A percentile compares a stretch with the other conserved stretches of the same genome.
Conservation (phyloP, 768 basidiomycete species). For the Dentipellis fragilis region DNA sequence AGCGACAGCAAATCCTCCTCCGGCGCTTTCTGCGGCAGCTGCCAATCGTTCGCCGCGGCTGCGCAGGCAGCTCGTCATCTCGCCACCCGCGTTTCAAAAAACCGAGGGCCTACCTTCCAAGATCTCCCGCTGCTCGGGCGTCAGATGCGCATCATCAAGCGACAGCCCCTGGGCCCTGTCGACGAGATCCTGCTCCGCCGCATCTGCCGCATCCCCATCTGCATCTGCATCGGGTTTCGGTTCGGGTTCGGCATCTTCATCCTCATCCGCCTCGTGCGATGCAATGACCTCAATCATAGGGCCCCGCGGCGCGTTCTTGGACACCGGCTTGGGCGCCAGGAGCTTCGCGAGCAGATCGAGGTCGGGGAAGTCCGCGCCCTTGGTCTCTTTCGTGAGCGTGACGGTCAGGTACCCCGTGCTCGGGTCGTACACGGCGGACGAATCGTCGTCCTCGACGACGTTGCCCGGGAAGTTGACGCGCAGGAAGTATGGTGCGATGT, state of each 20-base stretch:
- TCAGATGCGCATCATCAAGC: constrained; percentile 23
- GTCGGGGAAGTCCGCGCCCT: constrained; percentile 63
- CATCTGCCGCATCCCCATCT: constrained; percentile 11
- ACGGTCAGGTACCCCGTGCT: constrained; percentile 69
- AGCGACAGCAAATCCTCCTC: constrained; percentile 25
- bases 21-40: constrained; percentile 53
- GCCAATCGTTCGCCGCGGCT: constrained; percentile 80
- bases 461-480: constrained; percentile 66
- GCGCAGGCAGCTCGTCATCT: constrained; percentile 1
- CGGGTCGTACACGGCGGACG: constrained; percentile 68
- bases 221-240: constrained; percentile 8
- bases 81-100: not conserved
- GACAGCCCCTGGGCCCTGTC: constrained; percentile 34
- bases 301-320: constrained; percentile 9
- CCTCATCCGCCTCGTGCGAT: constrained; percentile 14
- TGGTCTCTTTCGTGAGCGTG: constrained; percentile 57
- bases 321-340: constrained; percentile 48
- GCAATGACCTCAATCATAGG: constrained; percentile 50
- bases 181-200: constrained; percentile 31
- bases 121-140: constrained; percentile 39
- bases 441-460: constrained; percentile 56
- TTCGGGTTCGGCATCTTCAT: too few species aligned
- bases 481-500: constrained; percentile 80
- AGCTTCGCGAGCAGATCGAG: constrained; percentile 73
- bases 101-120: constrained; percentile 34